Percentiles rank a stretch among this genome's conserved stretches.
Conservation (phyloP, 139 green algal genomes). For the Desmodesmus armatus region DNA sequence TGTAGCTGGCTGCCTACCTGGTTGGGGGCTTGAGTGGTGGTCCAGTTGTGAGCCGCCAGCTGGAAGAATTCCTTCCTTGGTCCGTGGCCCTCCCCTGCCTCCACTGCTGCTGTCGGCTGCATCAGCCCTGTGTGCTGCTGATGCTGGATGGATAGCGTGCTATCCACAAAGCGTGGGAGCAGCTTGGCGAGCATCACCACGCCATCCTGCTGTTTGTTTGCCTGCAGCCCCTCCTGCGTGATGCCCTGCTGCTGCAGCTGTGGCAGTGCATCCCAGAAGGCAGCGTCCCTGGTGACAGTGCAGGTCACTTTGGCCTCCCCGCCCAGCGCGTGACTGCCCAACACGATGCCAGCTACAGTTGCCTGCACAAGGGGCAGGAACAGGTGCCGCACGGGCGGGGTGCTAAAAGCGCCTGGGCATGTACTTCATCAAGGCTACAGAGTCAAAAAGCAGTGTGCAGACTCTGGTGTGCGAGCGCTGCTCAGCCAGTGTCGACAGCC, state of each 20-base stretch:
- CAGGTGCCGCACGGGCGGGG: background rate
- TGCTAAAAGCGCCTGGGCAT: too few relatives aligned
- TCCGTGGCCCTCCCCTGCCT: slow-evolving; percentile 72
- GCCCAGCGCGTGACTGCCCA: background rate
- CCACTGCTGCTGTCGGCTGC: slow-evolving; percentile 28
- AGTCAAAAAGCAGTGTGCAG: too few relatives aligned
- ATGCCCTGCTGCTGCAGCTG: slow-evolving; percentile 31
- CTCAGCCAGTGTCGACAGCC: background rate
- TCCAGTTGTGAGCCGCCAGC: slow-evolving; percentile 28
- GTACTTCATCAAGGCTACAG: too few relatives aligned
- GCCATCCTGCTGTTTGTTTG: background rate
- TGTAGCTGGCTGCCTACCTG: background rate
- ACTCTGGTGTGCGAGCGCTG: background rate
- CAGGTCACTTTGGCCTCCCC: background rate
- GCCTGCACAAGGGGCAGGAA: background rate
- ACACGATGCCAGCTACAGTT: background rate
- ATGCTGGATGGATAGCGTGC: slow-evolving; percentile 1
- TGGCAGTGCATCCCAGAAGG: slow-evolving; percentile 52
- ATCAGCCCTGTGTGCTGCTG: slow-evolving; percentile 21
- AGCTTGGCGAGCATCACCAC: slow-evolving; percentile 48
- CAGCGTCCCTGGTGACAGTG: slow-evolving; percentile 21
- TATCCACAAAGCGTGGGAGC: slow-evolving; percentile 62
- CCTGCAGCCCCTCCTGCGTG: background rate
- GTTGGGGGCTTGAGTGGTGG: background rate
- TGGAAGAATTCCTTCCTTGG: slow-evolving; percentile 76